These are phyloP conservation scores for Beauveria sp. DNA, from an alignment of 2,329 filamentous ascomycete genomes.

Conservation along the genomic window DNA sequence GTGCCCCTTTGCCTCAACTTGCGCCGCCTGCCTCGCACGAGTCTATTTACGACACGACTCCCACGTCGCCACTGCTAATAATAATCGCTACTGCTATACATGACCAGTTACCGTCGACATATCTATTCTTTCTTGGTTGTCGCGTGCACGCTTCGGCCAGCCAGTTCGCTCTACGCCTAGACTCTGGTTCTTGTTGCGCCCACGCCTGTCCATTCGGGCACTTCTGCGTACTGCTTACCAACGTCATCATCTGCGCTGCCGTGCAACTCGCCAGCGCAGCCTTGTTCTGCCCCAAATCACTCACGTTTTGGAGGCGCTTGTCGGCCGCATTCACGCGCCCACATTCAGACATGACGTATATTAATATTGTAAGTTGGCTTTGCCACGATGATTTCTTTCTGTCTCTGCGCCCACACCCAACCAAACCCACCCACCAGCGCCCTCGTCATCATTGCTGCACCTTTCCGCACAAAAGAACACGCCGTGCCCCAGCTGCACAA, in stretches of 20 bases:
- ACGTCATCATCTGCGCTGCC: constrained; percentile 4
- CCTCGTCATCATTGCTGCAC: neutral
- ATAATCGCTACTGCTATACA: too few relatives aligned
- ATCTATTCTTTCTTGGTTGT: too few relatives aligned
- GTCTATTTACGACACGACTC: too few relatives aligned
- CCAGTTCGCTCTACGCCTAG: too few relatives aligned
- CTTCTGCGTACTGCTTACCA: neutral
- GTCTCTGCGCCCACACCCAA: neutral
- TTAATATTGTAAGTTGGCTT: constrained; percentile 26
- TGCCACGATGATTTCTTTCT: neutral
- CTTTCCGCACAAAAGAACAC: neutral
- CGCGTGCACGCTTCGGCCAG: too few relatives aligned
- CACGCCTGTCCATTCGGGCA: neutral
- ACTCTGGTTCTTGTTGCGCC: neutral
- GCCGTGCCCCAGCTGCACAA: neutral
- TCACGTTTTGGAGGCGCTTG: neutral
- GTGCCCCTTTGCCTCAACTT: too few relatives aligned
- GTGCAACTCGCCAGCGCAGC: neutral
- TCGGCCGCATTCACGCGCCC: neutral
- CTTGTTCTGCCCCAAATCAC: neutral
- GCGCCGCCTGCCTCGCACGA: too few relatives aligned
- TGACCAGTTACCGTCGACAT: too few relatives aligned
- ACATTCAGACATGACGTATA: constrained; percentile 26
- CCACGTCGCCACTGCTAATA: too few relatives aligned
- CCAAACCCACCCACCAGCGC: neutral